Conservation (phyloP, 345 rosid species). For the Camelina hispida region DNA sequence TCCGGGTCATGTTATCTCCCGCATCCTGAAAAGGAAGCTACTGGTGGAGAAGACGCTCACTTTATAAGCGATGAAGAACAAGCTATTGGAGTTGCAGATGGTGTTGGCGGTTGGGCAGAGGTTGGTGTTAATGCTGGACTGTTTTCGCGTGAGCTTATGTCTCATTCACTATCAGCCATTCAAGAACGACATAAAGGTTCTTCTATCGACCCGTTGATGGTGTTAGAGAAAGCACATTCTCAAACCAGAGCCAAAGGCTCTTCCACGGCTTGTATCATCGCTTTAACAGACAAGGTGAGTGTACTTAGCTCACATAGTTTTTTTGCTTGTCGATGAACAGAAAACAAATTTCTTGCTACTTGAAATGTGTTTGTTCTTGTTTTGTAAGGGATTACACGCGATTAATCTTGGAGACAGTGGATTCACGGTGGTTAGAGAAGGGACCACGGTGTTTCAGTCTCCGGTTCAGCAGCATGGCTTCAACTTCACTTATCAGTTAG, state of each 20-base stretch:
- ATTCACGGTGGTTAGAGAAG: constrained; percentile 88
- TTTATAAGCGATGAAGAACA: constrained; percentile 79
- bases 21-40: constrained; percentile 92
- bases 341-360: background rate
- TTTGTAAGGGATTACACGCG: constrained; percentile 68
- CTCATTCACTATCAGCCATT: constrained; percentile 75
- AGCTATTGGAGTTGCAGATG: constrained; percentile 96
- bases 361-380: constrained; percentile 8
- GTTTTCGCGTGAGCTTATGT: constrained; percentile 88
- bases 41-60: constrained; percentile 98
- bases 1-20: constrained; percentile 88
- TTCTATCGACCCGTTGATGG: constrained; percentile 70
- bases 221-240: constrained; percentile 87
- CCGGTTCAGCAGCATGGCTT: constrained; percentile 96
- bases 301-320: constrained; percentile 16
- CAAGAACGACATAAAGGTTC: constrained; percentile 69
- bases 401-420: constrained; percentile 97
- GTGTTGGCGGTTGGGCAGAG: constrained; percentile 99
- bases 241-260: constrained; percentile 83
- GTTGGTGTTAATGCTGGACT: constrained; percentile 84
- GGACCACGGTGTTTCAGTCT: constrained; percentile 78
- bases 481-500: constrained; percentile 94
- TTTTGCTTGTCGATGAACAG: background rate
- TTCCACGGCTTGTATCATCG: constrained; percentile 92
- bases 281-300: constrained; percentile 70